Percentiles rank a stretch among this genome's conserved stretches.
Conservation (phyloP, 768 basidiomycete genomes). For the Suillus fuscotomentosus region DNA sequence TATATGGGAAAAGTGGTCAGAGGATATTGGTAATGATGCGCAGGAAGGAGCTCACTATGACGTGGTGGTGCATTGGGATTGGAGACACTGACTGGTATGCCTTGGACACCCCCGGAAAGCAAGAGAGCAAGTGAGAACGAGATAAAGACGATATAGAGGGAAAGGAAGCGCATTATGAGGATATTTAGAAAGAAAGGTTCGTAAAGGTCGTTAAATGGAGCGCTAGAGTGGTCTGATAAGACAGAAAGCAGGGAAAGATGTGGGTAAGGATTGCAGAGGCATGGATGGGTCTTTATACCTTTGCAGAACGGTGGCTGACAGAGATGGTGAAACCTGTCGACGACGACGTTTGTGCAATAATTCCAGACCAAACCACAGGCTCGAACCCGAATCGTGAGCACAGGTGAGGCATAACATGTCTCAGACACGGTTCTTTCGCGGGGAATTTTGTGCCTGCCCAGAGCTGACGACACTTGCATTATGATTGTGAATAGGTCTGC, state of each 20-base stretch:
- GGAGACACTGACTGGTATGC: constrained; percentile 12
- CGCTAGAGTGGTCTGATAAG: neutral
- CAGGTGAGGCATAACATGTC: neutral
- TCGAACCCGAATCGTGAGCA: neutral
- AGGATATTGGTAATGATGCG: neutral
- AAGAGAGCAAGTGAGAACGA: constrained; percentile 19
- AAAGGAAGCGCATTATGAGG: constrained; percentile 23
- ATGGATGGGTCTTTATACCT: neutral
- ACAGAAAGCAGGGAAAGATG: constrained; percentile 10
- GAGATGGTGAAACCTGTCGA: neutral
- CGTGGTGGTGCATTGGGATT: neutral
- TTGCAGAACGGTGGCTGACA: neutral
- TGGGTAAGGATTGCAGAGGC: constrained; percentile 10
- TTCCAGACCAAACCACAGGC: neutral
- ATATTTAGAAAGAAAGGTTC: constrained; percentile 9
- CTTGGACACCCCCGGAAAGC: constrained; percentile 15
- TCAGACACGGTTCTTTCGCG: neutral
- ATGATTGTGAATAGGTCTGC: neutral
- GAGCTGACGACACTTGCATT: neutral
- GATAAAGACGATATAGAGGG: constrained; percentile 13
- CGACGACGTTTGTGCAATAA: neutral
- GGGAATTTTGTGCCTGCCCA: neutral
- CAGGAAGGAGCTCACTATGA: neutral
- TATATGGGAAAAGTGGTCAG: neutral
- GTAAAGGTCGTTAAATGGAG: neutral